These are phyloP conservation scores for Pueraria montana DNA, from an alignment of 306 rosid species.

Conservation along the genomic window DNA sequence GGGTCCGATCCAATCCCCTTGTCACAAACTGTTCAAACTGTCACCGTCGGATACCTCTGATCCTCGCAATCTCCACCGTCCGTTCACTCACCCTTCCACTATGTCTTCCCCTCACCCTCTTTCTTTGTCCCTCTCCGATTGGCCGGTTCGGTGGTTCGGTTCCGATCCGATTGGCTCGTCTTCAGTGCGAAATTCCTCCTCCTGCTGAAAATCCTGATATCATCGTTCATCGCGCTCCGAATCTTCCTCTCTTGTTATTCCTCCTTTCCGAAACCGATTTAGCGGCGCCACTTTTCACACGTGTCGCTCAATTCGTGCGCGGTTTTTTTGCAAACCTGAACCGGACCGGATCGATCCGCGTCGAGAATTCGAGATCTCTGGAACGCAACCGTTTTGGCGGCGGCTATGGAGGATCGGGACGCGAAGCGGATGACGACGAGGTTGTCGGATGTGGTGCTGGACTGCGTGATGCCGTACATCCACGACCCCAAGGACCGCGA, in stretches of 20 bases:
- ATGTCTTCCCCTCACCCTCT: constrained; percentile 10
- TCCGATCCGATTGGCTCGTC: constrained; percentile 54
- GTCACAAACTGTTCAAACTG: constrained; percentile 46
- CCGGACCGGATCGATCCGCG: neutral
- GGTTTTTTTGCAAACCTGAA: neutral
- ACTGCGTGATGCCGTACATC: constrained; percentile 84
- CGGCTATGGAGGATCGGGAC: constrained; percentile 17
- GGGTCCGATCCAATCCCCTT: constrained; percentile 48
- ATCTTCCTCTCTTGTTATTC: neutral
- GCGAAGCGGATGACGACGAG: constrained; percentile 17
- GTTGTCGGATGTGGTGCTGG: constrained; percentile 71
- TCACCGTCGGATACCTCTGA: constrained; percentile 52
- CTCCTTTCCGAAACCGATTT: constrained; percentile 9
- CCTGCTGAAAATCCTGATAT: neutral
- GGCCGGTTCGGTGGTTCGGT: constrained; percentile 41
- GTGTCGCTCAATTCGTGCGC: neutral
- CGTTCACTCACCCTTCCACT: neutral
- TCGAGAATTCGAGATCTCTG: neutral
- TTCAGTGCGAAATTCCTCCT: neutral
- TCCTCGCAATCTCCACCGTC: constrained; percentile 52
- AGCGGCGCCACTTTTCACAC: constrained; percentile 35
- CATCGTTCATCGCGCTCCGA: constrained; percentile 22
- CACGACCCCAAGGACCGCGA: constrained; percentile 82
- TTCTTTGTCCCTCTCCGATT: constrained; percentile 44
- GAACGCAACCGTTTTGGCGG: neutral